Evolutionary conservation across 768 basidiomycete genomes (phyloP).

Genomic region (Serendipita sp.): DNA sequence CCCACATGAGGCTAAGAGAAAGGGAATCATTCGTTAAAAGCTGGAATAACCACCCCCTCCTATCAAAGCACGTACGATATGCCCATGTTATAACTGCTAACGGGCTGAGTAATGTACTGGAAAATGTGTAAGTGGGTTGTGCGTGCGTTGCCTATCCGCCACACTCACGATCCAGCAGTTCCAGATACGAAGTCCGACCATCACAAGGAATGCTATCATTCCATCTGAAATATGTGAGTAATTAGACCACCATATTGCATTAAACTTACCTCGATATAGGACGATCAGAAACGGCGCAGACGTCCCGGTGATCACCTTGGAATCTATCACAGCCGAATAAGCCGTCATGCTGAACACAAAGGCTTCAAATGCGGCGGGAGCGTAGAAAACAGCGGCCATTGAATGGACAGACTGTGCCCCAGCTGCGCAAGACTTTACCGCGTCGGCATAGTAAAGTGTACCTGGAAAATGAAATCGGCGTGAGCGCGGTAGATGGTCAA

Average conservation of each 20-base stretch:
- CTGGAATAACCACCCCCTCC: no score
- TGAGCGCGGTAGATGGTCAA: no score
- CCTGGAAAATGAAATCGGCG: no score
- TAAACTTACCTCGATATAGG: neutral
- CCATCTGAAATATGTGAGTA: no score
- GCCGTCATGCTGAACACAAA: neutral
- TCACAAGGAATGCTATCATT: no score
- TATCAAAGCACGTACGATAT: neutral
- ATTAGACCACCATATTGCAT: no score
- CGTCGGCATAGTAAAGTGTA: neutral
- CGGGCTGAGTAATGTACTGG: neutral
- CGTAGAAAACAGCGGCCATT: neutral
- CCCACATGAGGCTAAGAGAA: neutral
- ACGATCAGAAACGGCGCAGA: neutral
- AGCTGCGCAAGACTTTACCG: neutral
- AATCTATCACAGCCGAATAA: neutral
- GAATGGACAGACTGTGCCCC: neutral
- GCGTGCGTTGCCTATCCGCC: neutral
- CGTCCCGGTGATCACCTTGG: neutral
- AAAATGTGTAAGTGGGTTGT: neutral
- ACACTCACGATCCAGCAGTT: conserved; percentile 5
- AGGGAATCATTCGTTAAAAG: no score
- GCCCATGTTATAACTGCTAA: neutral
- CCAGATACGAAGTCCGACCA: neutral
- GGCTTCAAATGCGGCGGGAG: neutral